A percentile compares a stretch with the other conserved stretches of the same genome.
phyloP scores from a whole-genome alignment of 2,329 filamentous ascomycete species.

The Fusarium fracticaudum region DNA sequence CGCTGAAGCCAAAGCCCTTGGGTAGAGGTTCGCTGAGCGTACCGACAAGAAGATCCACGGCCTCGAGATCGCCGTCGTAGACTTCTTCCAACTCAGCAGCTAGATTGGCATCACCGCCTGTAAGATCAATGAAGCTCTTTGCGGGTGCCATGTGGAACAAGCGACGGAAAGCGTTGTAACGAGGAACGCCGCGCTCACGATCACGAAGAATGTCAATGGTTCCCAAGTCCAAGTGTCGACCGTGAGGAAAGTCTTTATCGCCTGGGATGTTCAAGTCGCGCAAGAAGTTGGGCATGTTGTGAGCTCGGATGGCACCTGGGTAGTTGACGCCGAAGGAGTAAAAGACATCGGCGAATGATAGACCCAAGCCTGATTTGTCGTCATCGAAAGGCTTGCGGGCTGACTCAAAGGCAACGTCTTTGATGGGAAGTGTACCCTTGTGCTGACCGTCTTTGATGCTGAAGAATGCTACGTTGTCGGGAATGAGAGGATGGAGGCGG shows the following conservation, averaged over 20 bases:
- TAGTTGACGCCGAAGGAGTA: slow-evolving; percentile 24
- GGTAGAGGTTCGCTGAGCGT: slow-evolving; percentile 17
- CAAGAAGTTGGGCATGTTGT: slow-evolving; percentile 22
- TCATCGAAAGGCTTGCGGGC: slow-evolving; percentile 5
- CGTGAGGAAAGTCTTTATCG: slow-evolving; percentile 9
- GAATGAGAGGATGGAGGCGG: slow-evolving; percentile 16
- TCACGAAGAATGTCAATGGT: slow-evolving; percentile 27
- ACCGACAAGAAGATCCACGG: slow-evolving; percentile 9
- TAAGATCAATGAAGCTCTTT: slow-evolving; percentile 10
- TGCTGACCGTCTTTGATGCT: slow-evolving; percentile 5
- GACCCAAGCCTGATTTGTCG: background rate
- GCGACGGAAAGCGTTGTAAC: slow-evolving; percentile 23
- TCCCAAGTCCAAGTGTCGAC: slow-evolving; percentile 17
- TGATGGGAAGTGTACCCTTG: slow-evolving; percentile 3
- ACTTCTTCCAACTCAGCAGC: slow-evolving; percentile 12
- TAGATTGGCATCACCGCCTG: slow-evolving; percentile 7
- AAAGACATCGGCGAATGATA: slow-evolving; percentile 10
- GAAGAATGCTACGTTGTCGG: slow-evolving; percentile 20
- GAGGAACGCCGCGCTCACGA: slow-evolving; percentile 21
- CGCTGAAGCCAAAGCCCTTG: slow-evolving; percentile 16
- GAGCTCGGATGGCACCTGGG: slow-evolving; percentile 17
- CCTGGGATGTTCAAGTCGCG: slow-evolving; percentile 3
- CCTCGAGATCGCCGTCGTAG: slow-evolving; percentile 1
- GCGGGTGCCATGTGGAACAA: slow-evolving; percentile 15
- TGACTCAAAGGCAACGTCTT: slow-evolving; percentile 9